Percentiles rank a stretch among this genome's conserved stretches.
phyloP scores from a whole-genome alignment of 805 yeast genomes.

The Groenewaldozyma salmanticensis region DNA sequence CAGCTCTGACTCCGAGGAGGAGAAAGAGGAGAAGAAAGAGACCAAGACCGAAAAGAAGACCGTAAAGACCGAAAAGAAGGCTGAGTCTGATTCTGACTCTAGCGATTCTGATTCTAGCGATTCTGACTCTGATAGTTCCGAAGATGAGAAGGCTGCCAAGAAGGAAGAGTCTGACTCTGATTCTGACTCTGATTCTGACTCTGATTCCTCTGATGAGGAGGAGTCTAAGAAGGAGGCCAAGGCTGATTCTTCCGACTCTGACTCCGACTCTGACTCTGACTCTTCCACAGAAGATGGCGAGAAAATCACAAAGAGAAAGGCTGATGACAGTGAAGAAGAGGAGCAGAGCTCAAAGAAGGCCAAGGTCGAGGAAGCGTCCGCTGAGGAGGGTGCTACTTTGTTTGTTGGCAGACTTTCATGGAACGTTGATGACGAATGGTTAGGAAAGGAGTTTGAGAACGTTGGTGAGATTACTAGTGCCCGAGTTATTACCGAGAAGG shows the following conservation, averaged over 20 bases:
- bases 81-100: slow-evolving; percentile 21
- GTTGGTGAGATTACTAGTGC: slow-evolving; percentile 77
- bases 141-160: slow-evolving; percentile 41
- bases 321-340: slow-evolving; percentile 32
- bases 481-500: slow-evolving; percentile 89
- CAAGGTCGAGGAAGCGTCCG: slow-evolving; percentile 27
- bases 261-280: slow-evolving; percentile 24
- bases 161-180: slow-evolving; percentile 37
- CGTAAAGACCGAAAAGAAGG: not conserved
- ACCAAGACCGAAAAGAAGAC: slow-evolving; percentile 11
- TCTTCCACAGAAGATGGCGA: slow-evolving; percentile 10
- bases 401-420: slow-evolving; percentile 97
- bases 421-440: slow-evolving; percentile 94
- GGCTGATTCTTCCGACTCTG: slow-evolving; percentile 12
- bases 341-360: slow-evolving; percentile 45
- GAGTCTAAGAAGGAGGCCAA: slow-evolving; percentile 17
- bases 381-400: slow-evolving; percentile 69
- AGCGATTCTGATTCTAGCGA: slow-evolving; percentile 13
- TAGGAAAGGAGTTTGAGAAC: slow-evolving; percentile 64
- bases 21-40: slow-evolving; percentile 9
- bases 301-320: slow-evolving; percentile 20
- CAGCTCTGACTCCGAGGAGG: slow-evolving; percentile 22
- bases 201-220: slow-evolving; percentile 10
- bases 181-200: slow-evolving; percentile 16
- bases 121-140: slow-evolving; percentile 27